Evolutionary conservation across 2,329 filamentous ascomycete species (phyloP), one percentile per base, ranked within the genome.

Genomic region (Trichophyton equinum): DNA sequence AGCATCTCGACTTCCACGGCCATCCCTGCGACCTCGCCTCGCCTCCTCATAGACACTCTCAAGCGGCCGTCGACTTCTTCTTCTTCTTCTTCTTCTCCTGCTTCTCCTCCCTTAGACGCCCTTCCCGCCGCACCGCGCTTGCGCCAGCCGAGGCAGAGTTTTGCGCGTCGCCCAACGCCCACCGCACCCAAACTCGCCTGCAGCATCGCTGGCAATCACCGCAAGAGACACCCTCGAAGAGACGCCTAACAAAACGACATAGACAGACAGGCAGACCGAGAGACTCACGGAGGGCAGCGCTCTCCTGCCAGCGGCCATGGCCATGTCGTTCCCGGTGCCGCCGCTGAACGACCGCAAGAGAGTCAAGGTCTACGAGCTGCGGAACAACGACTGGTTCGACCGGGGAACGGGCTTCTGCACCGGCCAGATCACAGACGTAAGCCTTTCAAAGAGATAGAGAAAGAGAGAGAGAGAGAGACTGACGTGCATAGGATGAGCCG

Each of bases 321-420:
- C 66, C 68, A 79, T 78, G 77, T 76, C 77, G 69, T 72, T 76
- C 72, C 75, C 75, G 67, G 69, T 75, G 67, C 75, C 76, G 68
- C 73, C 75, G 67, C 72, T 76, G 68, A 76, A 76, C 70, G 77
- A 78, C 72, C 77, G 76, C 69, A 79, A 78, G 70, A 72, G 94
- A 81, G 94, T 97, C 76, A 99, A 99, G 81, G 94, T 99, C 73
- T 99, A 99, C 76, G 94, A 97, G 79, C 83, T 99, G 70, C 90
- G 89, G 75, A 91, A 96, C 77, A 96, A 95, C 81, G 94, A 97
- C 84, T 99, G 94, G 94, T 96, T 92, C 73, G 94, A 99, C 77
- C 83, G 92, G 70, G 94, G 94, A 65, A 99, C 94, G 56, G 94
- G 94, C 64, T 96, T 96, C 75, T 97, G 94, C 74, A 89, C 85